These are phyloP conservation scores for Lactarius tabidus DNA, from an alignment of 768 basidiomycete species.

Conservation along the genomic window DNA sequence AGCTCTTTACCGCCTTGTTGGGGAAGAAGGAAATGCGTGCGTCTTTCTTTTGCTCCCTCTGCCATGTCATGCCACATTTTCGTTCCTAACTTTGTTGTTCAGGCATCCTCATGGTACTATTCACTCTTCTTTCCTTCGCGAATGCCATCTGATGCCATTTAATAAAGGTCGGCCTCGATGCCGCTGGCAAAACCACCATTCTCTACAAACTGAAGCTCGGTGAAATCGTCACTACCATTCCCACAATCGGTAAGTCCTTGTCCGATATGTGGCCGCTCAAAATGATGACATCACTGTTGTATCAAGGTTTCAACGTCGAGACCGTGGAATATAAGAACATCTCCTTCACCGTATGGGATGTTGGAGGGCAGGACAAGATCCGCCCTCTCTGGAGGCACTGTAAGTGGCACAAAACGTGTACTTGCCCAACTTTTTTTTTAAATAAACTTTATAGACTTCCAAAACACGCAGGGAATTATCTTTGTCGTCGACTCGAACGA, in stretches of 20 bases:
- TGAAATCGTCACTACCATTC: conserved; percentile 99
- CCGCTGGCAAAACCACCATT: conserved; percentile 98
- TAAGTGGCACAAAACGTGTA: conserved; percentile 44
- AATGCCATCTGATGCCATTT: conserved; percentile 3
- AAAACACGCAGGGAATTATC: conserved; percentile 99
- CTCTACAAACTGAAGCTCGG: conserved; percentile 99
- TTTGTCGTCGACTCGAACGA: conserved; percentile 99
- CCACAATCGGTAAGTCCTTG: conserved; percentile 84
- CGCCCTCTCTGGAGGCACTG: conserved; percentile 99
- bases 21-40: conserved; percentile 99
- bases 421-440: conserved; percentile 22
- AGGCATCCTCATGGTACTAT: conserved; percentile 92
- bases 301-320: conserved; percentile 98
- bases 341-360: conserved; percentile 99
- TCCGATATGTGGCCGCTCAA: conserved; percentile 15
- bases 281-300: conserved; percentile 27
- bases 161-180: conserved; percentile 92
- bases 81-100: conserved; percentile 30
- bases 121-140: not conserved
- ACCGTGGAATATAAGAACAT: conserved; percentile 99
- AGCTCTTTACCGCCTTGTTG: conserved; percentile 77
- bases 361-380: conserved; percentile 99
- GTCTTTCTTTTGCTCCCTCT: conserved; percentile 37
- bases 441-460: conserved; percentile 73
- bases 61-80: conserved; percentile 27